A percentile compares a stretch with the other conserved stretches of the same genome.
These are phyloP conservation scores for Coprinopsis cinerea DNA, from an alignment of 768 basidiomycete species.

Conservation along the genomic window DNA sequence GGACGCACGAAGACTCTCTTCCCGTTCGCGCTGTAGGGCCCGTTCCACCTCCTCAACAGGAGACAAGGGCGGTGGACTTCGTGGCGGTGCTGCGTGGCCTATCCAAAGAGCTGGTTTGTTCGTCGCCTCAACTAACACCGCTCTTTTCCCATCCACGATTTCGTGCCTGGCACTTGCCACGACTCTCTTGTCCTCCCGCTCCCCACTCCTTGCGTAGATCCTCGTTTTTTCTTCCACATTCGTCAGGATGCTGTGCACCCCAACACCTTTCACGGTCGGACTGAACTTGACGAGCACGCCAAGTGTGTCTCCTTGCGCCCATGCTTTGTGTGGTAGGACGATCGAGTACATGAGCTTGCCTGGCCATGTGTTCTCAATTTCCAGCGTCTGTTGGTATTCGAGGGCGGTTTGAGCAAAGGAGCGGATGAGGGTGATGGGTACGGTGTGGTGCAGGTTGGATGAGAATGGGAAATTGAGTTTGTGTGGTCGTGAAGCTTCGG, in stretches of 20 bases:
- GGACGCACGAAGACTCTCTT: background rate
- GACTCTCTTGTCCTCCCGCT: slow-evolving; percentile 55
- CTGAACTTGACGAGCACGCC: slow-evolving; percentile 82
- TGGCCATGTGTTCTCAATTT: slow-evolving; percentile 97
- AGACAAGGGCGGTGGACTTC: background rate
- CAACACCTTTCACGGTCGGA: slow-evolving; percentile 80
- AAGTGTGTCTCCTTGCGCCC: slow-evolving; percentile 84
- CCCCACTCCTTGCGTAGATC: slow-evolving; percentile 44
- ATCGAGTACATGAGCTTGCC: slow-evolving; percentile 95
- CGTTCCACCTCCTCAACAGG: background rate
- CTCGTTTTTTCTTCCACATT: slow-evolving; percentile 73
- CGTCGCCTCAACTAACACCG: slow-evolving; percentile 33
- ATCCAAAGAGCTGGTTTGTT: slow-evolving; percentile 16
- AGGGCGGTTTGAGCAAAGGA: slow-evolving; percentile 76
- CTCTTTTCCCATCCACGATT: slow-evolving; percentile 48
- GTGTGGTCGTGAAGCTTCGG: slow-evolving; percentile 72
- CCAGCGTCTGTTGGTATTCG: slow-evolving; percentile 93
- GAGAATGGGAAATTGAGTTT: slow-evolving; percentile 25
- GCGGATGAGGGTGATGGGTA: slow-evolving; percentile 63
- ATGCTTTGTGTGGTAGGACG: slow-evolving; percentile 93
- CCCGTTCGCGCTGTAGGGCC: background rate
- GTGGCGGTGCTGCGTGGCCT: background rate
- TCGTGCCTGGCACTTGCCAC: slow-evolving; percentile 65
- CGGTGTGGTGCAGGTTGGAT: slow-evolving; percentile 50
- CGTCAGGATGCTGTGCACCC: slow-evolving; percentile 60